Evolutionary conservation across 345 rosid genomes (phyloP).

Genomic region (Odontarrhena argentea): DNA sequence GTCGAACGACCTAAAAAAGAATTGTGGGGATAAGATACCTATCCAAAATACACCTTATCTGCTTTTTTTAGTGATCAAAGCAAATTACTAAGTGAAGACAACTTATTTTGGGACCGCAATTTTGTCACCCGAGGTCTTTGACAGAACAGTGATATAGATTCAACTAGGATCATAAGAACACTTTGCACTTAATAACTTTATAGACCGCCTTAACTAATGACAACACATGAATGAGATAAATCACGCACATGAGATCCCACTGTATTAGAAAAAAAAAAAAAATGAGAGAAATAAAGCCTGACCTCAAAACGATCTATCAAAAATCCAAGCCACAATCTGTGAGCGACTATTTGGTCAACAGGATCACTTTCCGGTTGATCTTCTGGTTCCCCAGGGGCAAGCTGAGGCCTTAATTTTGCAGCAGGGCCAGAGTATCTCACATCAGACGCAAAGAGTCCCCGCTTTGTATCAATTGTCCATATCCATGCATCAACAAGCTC

Average conservation of each 20-base stretch:
- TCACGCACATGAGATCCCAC: slow-evolving; percentile 10
- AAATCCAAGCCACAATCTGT: slow-evolving; percentile 95
- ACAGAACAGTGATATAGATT: slow-evolving; percentile 29
- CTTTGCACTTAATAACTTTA: slow-evolving; percentile 12
- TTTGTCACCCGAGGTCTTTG: slow-evolving; percentile 23
- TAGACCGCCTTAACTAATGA: slow-evolving; percentile 24
- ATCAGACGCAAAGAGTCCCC: slow-evolving; percentile 96
- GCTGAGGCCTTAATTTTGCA: slow-evolving; percentile 94
- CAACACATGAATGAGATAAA: slow-evolving; percentile 12
- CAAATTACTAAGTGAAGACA: slow-evolving; percentile 17
- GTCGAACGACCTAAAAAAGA: slow-evolving; percentile 73
- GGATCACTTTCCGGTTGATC: slow-evolving; percentile 65
- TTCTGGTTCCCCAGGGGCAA: slow-evolving; percentile 94
- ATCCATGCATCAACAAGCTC: slow-evolving; percentile 99
- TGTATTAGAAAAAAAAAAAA: slow-evolving; percentile 18
- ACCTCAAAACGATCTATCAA: slow-evolving; percentile 98
- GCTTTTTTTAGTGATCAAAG: slow-evolving; percentile 24
- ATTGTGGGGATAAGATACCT: slow-evolving; percentile 31
- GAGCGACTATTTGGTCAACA: slow-evolving; percentile 94
- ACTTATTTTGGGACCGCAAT: slow-evolving; percentile 15
- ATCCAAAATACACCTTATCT: slow-evolving; percentile 16
- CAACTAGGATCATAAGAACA: slow-evolving; percentile 23
- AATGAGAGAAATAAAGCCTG: slow-evolving; percentile 32
- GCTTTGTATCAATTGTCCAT: slow-evolving; percentile 97
- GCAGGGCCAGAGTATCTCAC: slow-evolving; percentile 82